These are phyloP conservation scores for Beta corolliflora DNA, from an alignment of 179 eudicot species.

Conservation along the genomic window DNA sequence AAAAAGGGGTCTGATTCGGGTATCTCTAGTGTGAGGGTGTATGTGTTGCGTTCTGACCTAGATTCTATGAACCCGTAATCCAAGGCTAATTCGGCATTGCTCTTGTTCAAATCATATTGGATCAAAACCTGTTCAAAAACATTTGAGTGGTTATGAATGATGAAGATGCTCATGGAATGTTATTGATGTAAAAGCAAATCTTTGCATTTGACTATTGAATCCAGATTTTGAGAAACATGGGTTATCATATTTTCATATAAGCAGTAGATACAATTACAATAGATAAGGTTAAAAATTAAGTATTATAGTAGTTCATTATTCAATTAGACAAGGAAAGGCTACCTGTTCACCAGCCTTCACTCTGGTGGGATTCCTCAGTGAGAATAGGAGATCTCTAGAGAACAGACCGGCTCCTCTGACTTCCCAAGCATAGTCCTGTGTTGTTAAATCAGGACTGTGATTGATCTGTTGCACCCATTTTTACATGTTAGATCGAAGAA, in stretches of 20 bases:
- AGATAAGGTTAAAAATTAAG: neutral
- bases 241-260: neutral
- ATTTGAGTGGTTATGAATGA: neutral
- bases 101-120: constrained; percentile 85
- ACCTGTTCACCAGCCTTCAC: constrained; percentile 99
- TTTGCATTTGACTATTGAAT: neutral
- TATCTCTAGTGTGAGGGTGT: constrained; percentile 82
- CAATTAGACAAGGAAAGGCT: constrained; percentile 16
- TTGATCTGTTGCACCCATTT: constrained; percentile 60
- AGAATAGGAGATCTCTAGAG: constrained; percentile 83
- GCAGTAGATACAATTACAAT: no score
- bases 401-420: constrained; percentile 92
- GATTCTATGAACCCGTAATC: constrained; percentile 92
- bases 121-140: constrained; percentile 60
- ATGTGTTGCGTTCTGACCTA: constrained; percentile 60
- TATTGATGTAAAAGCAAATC: neutral
- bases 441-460: constrained; percentile 70
- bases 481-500: constrained; percentile 15
- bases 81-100: constrained; percentile 90
- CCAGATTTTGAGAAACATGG: neutral
- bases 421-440: constrained; percentile 81
- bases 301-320: neutral
- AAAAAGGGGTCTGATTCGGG: constrained; percentile 76
- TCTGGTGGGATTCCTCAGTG: constrained; percentile 64
- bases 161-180: neutral